Conservation (phyloP, 495 filamentous ascomycete genomes). For the Evernia prunastri region DNA sequence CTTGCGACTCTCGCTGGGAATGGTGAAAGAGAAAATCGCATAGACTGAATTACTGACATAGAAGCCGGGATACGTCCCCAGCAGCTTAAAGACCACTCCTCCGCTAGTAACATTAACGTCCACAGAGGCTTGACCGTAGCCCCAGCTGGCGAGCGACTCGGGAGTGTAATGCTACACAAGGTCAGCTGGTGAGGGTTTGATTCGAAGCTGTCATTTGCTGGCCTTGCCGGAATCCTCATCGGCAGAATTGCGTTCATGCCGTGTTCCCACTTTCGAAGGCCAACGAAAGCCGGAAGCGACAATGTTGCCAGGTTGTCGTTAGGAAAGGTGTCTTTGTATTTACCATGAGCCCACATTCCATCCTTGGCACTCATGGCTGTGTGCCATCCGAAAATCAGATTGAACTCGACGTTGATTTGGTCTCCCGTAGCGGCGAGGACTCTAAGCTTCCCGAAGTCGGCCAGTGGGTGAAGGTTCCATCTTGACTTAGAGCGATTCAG, state of each 20-base stretch:
- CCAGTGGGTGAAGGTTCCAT: conserved; percentile 32
- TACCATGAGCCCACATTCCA: conserved; percentile 39
- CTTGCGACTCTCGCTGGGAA: conserved; percentile 25
- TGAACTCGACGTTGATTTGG: conserved; percentile 47
- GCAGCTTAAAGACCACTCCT: conserved; percentile 25
- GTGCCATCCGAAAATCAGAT: conserved; percentile 47
- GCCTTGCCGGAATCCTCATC: conserved; percentile 20
- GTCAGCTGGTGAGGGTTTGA: neutral
- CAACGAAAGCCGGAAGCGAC: conserved; percentile 6
- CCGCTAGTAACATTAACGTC: conserved; percentile 26
- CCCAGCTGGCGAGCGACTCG: conserved; percentile 25
- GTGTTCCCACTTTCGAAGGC: conserved; percentile 12
- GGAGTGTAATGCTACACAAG: conserved; percentile 20
- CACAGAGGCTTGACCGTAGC: conserved; percentile 23
- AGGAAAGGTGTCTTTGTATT: conserved; percentile 18
- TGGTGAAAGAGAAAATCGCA: conserved; percentile 29
- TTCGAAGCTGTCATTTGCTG: conserved; percentile 17
- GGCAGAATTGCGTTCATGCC: conserved; percentile 26
- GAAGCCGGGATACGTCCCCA: conserved; percentile 26
- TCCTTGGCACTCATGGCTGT: conserved; percentile 39
- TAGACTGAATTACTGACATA: conserved; percentile 29
- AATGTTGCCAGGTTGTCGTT: conserved; percentile 1
- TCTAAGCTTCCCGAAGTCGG: conserved; percentile 9
- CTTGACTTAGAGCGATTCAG: conserved; percentile 20
- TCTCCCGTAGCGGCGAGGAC: conserved; percentile 33